Evolutionary conservation across 305 asterid species (phyloP), one percentile per base, ranked within the genome.

Genomic region (Andrographis paniculata): DNA sequence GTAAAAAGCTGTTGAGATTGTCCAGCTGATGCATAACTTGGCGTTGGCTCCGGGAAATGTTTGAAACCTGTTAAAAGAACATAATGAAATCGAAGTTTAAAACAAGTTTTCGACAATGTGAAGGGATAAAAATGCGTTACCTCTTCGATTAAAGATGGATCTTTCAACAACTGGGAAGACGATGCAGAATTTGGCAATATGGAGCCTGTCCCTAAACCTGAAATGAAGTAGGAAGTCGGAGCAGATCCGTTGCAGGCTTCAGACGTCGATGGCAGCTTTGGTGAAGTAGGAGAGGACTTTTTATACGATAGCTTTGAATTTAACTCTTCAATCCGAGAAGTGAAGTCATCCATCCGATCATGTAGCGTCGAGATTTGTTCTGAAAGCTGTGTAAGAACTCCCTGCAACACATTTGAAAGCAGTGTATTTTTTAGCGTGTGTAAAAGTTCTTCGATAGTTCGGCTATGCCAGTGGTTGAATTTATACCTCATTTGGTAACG

Each of bases 291-390:
- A 37, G 84, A 67, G 37, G 60, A 44, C 56, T 57, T 64, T 65
- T 70, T 76, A 52, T 68, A 66, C 17, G 61, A 58, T 48, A 93
- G 48, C 79, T 80, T 82, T 30, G 88, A 68, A 65, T 66, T 92
- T 40, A 87, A 66, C 62, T 79, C 95, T 54, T 87, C 95, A 35
- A 93, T 60, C 38, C 67, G 66, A 54, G 76, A 71, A 16, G 97
- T 84, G 69, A 88, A 87, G 42, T 87, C 97, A 57, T 93, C 94
- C 85, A 93, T 79, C 50, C 99, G 74, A 59, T 83, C 94, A 42
- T 80, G 78, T 53, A 93, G 69, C 1, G 92, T 79, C 5, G 89
- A 79, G 22, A 93, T 84, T 59, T 87, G 97, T 72, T 93, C 99
- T n/a, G 91, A 81, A 39, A 93, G 87, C 20, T 80, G 95, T 10